Percentiles rank a stretch among this genome's conserved stretches.
Conservation (phyloP, 176 grass and related monocot genomes). For the Miscanthus lutarioriparius region DNA sequence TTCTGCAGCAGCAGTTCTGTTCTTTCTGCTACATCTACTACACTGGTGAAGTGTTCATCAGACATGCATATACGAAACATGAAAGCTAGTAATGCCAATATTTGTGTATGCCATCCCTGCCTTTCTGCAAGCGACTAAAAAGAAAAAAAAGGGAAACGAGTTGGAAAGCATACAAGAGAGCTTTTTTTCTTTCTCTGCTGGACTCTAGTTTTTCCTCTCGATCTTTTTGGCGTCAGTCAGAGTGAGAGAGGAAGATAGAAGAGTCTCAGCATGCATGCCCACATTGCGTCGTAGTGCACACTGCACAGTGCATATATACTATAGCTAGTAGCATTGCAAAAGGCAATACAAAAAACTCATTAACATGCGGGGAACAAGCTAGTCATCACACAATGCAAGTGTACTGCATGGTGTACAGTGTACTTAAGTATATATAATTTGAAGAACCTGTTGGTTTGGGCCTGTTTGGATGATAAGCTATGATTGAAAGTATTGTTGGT, state of each 20-base stretch:
- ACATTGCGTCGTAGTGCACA: neutral
- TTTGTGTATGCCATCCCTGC: slow-evolving; percentile 9
- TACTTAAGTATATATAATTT: neutral
- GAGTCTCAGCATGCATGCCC: slow-evolving; percentile 8
- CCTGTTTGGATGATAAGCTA: too few species aligned
- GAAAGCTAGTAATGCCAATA: slow-evolving; percentile 36
- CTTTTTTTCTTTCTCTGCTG: neutral
- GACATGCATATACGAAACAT: neutral
- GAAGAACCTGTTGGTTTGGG: neutral
- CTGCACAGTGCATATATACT: neutral
- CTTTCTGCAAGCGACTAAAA: slow-evolving; percentile 28
- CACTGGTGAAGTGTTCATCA: slow-evolving; percentile 26
- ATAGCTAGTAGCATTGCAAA: slow-evolving; percentile 3
- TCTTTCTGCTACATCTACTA: neutral
- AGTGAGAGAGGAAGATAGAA: neutral
- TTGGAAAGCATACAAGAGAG: neutral
- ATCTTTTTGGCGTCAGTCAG: slow-evolving; percentile 39
- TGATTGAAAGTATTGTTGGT: too few species aligned
- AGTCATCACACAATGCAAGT: neutral
- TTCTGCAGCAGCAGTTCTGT: slow-evolving; percentile 41
- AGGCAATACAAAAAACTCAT: neutral
- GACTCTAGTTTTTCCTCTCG: neutral
- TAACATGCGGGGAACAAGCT: neutral
- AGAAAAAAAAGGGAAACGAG: neutral
- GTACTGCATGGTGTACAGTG: neutral